These are phyloP conservation scores for Lachnellula arida DNA, from an alignment of 2,329 filamentous ascomycete genomes.

Conservation along the genomic window DNA sequence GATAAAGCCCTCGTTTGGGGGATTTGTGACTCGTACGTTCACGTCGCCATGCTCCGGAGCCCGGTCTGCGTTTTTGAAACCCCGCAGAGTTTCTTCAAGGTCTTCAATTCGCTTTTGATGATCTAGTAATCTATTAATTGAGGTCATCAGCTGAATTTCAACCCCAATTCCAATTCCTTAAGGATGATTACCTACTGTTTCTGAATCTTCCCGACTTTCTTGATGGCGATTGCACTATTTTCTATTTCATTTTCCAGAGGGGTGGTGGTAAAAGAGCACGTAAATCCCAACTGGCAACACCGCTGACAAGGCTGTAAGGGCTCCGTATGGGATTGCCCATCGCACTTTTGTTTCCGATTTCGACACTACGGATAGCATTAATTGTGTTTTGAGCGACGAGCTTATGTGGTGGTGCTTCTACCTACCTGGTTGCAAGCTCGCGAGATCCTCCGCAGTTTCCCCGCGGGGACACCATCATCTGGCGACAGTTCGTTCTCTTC, in stretches of 20 bases:
- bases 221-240: not conserved
- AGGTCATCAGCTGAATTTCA: not conserved
- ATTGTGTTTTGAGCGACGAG: too few relatives aligned
- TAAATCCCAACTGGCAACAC: constrained; percentile 4
- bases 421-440: constrained; percentile 2
- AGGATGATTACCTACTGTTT: not conserved
- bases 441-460: constrained; percentile 1
- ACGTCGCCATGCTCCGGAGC: too few relatives aligned
- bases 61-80: not conserved
- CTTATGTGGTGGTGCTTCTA: too few relatives aligned
- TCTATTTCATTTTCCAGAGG: constrained; percentile 1
- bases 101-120: constrained; percentile 2
- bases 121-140: not conserved
- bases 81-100: not conserved
- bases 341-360: constrained; percentile 4
- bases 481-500: constrained; percentile 15
- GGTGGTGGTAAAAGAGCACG: constrained; percentile 6
- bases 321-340: not conserved
- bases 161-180: too few relatives aligned
- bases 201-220: constrained; percentile 5
- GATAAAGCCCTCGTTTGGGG: too few relatives aligned
- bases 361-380: not conserved
- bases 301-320: constrained; percentile 1
- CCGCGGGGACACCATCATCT: constrained; percentile 16
- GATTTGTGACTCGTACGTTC: too few relatives aligned